Percentiles rank a stretch among this genome's conserved stretches.
Conservation (phyloP, 352 stramenopile genomes). For the Pythium dissimile region DNA sequence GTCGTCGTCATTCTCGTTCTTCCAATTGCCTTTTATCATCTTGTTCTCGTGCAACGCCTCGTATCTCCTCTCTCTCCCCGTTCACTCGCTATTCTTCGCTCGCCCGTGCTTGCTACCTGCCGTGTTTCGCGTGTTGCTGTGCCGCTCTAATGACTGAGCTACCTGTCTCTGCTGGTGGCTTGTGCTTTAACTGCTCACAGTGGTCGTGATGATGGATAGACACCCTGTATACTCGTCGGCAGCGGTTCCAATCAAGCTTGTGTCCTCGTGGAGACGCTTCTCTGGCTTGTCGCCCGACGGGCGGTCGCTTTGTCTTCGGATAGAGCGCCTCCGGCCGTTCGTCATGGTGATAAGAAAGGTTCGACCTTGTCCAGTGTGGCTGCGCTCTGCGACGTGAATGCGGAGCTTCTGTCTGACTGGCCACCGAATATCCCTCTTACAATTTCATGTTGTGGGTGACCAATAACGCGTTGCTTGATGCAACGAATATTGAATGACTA, state of each 20-base stretch:
- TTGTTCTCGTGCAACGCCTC: slow-evolving; percentile 5
- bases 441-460: too few relatives aligned
- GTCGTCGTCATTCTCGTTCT: background rate
- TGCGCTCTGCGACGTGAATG: background rate
- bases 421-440: background rate
- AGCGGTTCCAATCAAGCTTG: background rate
- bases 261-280: background rate
- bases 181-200: background rate
- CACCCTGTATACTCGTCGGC: background rate
- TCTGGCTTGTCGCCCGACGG: slow-evolving; percentile 19
- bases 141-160: background rate
- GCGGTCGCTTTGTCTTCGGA: slow-evolving; percentile 4
- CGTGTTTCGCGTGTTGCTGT: background rate
- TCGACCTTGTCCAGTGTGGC: slow-evolving; percentile 47
- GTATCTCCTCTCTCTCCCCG: too few relatives aligned
- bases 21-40: slow-evolving; percentile 12
- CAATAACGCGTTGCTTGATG: background rate
- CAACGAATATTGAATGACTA: too few relatives aligned
- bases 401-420: slow-evolving; percentile 14
- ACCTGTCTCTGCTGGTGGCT: background rate
- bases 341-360: slow-evolving; percentile 71
- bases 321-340: slow-evolving; percentile 5
- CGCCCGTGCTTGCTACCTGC: background rate
- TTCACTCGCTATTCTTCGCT: background rate
- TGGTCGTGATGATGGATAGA: background rate